phyloP scores from a whole-genome alignment of 768 basidiomycete genomes.

The Calvatia gigantea region DNA sequence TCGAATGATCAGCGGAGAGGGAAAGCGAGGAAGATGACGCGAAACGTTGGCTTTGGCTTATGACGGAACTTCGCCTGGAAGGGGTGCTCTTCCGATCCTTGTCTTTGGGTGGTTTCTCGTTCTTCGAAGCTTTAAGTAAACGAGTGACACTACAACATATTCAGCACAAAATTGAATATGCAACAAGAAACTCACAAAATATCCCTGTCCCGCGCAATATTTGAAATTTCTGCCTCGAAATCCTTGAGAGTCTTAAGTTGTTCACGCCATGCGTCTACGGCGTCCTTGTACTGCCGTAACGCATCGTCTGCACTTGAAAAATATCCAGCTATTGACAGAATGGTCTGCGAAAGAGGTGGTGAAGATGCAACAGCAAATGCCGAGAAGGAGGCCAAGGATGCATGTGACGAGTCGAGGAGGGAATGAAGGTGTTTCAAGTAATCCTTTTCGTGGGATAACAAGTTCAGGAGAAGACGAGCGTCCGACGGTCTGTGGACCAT shows the following conservation, averaged over 20 bases:
- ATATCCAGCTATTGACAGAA: conserved; percentile 53
- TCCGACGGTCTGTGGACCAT: conserved; percentile 78
- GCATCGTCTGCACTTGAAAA: conserved; percentile 69
- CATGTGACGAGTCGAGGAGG: conserved; percentile 55
- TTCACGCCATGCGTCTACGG: conserved; percentile 65
- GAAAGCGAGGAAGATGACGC: conserved; percentile 44
- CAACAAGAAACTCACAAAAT: conserved; percentile 58
- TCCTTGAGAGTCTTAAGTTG: conserved; percentile 56
- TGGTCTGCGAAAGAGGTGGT: conserved; percentile 48
- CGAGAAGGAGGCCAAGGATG: conserved; percentile 61
- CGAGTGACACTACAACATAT: conserved; percentile 57
- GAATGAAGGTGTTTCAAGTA: conserved; percentile 58
- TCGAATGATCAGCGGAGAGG: conserved; percentile 13
- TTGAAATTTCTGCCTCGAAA: conserved; percentile 71
- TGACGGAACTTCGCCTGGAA: conserved; percentile 35
- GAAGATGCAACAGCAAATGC: conserved; percentile 72
- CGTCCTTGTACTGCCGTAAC: conserved; percentile 52
- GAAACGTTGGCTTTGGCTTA: conserved; percentile 27
- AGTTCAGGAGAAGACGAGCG: conserved; percentile 66
- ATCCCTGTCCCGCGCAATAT: conserved; percentile 71
- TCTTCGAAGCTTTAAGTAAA: conserved; percentile 74
- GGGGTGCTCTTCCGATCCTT: conserved; percentile 24
- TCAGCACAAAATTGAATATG: not conserved
- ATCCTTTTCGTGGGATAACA: conserved; percentile 69
- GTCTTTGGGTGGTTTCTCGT: conserved; percentile 24